Conservation (phyloP, 202 grass and related monocot genomes). For the Cymbopogon flexuosus region DNA sequence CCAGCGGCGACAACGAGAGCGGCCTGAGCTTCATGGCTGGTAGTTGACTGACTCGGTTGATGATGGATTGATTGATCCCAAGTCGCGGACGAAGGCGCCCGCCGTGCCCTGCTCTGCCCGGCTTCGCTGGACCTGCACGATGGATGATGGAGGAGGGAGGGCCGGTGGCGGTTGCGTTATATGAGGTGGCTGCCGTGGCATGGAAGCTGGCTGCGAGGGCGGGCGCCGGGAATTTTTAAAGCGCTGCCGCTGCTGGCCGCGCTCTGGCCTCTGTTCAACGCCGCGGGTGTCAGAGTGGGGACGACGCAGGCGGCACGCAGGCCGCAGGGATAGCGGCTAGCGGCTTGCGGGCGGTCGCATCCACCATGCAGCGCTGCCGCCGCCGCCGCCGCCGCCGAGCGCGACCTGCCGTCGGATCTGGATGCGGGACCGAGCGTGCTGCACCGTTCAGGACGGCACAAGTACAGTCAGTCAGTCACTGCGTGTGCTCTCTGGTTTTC, state of each 20-base stretch:
- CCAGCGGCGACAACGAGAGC: not conserved
- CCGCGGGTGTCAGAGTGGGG: not conserved
- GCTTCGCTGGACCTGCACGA: slow-evolving; percentile 2
- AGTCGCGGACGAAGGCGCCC: not conserved
- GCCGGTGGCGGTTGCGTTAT: slow-evolving; percentile 22
- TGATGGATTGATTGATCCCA: not conserved
- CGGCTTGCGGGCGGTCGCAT: not conserved
- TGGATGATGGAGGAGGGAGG: not conserved
- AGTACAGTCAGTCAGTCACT: no score
- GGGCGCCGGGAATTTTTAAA: no score
- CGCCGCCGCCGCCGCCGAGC: no score
- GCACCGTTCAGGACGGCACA: no score
- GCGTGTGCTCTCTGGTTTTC: no score
- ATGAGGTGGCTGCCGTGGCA: slow-evolving; percentile 24
- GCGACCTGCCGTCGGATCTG: no score
- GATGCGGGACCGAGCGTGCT: no score
- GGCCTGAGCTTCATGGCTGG: slow-evolving; percentile 33
- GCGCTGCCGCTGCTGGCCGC: not conserved
- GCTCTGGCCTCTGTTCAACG: no score
- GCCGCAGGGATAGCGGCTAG: no score
- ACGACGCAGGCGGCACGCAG: slow-evolving; percentile 1
- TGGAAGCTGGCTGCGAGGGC: slow-evolving; percentile 36
- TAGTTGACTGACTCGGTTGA: not conserved
- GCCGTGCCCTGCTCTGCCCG: not conserved
- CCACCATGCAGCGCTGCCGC: no score